Base-by-base conservation (phyloP, 257 asterid species). In the Gentiana dahurica region DNA sequence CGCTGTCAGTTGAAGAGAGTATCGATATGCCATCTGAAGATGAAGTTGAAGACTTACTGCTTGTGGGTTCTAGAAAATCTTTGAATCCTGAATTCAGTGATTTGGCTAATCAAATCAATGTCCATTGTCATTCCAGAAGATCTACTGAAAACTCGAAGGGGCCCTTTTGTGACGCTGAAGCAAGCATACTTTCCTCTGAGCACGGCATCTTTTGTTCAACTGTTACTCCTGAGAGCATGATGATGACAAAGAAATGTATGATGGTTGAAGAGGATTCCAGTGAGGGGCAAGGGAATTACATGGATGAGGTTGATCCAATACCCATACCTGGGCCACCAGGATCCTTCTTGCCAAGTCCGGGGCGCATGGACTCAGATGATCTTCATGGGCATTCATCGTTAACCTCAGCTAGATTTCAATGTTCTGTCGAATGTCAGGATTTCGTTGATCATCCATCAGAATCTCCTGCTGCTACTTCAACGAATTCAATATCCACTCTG, bases 321-420 rank as follows among this genome's bases (percentile, higher is more conserved):
- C 84, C 85, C 47, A 89, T 89, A 62, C 97, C 97, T 1, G 97
- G 95, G 36, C 97, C 97, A 3, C 95, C 94, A 0, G 97, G 97
- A 58, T 89, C 95, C 1, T 89, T 81, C 72, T 71, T 89, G 66
- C 97, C 95, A 0, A 89, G 97, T 60, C 97, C 95, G 0, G 87
- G 87, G n/a, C 88, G 79, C 34, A 83, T 74, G 83, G 68, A 71
- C 66, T 82, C 95, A 0, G 95, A 85, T 73, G 97, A 81, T 59
- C 74, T 77, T 70, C 85, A 75, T 46, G 94, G 94, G 55, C 79
- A 75, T 73, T 85, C 97, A 24, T 83, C 94, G 2, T 59, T 86
- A 53, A 76, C 87, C 45, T 72, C 86, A 34, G 77, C 89, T 75
- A 81, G 75, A 64, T 57, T 81, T 57, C 97, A 75, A 54, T 88